These are phyloP conservation scores for Nepenthes alata DNA, from an alignment of 179 eudicot genomes.

Conservation along the genomic window DNA sequence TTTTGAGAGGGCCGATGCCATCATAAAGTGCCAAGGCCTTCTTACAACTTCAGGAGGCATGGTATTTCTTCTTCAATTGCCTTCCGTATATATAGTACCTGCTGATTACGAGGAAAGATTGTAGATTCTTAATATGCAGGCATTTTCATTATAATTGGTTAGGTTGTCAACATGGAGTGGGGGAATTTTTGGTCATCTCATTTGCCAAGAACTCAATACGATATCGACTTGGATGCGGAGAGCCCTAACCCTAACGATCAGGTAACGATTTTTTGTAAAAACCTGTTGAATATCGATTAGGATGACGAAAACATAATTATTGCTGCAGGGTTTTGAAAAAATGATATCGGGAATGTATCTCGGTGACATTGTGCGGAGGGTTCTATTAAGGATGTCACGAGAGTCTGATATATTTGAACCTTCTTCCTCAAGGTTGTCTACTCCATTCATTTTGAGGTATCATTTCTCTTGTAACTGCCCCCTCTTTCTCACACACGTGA, in stretches of 20 bases:
- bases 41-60: conserved; percentile 33
- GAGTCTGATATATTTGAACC: conserved; percentile 32
- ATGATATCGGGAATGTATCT: conserved; percentile 45
- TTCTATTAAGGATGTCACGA: conserved; percentile 25
- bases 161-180: conserved; percentile 98
- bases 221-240: conserved; percentile 30
- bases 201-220: conserved; percentile 41
- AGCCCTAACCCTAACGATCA: conserved; percentile 45
- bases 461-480: background rate
- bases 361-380: conserved; percentile 41
- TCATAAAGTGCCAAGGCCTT: conserved; percentile 32
- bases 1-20: conserved; percentile 32
- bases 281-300: too few species aligned
- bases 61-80: conserved; percentile 19
- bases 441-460: conserved; percentile 34
- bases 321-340: conserved; percentile 37
- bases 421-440: conserved; percentile 14
- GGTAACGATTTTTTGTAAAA: conserved; percentile 9
- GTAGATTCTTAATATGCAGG: too few species aligned
- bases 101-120: background rate
- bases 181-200: conserved; percentile 95
- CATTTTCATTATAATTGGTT: conserved; percentile 7
- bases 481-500: background rate
- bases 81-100: background rate
- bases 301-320: background rate